These are phyloP conservation scores for Arthrobotrys pseudoclavata DNA, from an alignment of 2,329 filamentous ascomycete species.

Conservation along the genomic window DNA sequence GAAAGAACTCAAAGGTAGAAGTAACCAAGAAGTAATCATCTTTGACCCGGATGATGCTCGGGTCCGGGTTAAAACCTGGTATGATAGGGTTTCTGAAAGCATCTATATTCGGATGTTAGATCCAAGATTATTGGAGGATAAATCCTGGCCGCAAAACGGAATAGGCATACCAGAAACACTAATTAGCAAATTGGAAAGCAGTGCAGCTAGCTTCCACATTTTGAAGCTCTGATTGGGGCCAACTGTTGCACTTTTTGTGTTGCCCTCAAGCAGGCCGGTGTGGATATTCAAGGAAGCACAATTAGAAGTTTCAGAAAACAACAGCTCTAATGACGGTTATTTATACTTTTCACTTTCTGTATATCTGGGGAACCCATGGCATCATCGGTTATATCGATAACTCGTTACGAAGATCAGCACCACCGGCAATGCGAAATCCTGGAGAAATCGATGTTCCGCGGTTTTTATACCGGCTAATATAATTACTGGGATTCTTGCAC, in stretches of 20 bases:
- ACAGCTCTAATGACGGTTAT: background rate
- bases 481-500: slow-evolving; percentile 2
- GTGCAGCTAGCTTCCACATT: slow-evolving; percentile 26
- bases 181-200: slow-evolving; percentile 20
- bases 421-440: background rate
- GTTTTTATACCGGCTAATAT: slow-evolving; percentile 17
- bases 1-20: slow-evolving; percentile 75
- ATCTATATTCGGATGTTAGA: slow-evolving; percentile 13
- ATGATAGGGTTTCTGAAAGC: slow-evolving; percentile 70
- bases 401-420: slow-evolving; percentile 2
- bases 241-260: slow-evolving; percentile 38
- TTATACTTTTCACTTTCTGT: slow-evolving; percentile 26
- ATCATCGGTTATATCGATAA: slow-evolving; percentile 23
- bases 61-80: slow-evolving; percentile 75
- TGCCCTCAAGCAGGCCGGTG: background rate
- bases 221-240: background rate
- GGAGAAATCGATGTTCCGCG: background rate
- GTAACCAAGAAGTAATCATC: slow-evolving; percentile 73
- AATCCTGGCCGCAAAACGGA: background rate
- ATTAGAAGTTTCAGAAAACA: background rate
- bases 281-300: background rate
- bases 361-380: background rate
- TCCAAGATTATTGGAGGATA: background rate
- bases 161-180: slow-evolving; percentile 17
- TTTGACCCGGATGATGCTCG: slow-evolving; percentile 70